These are phyloP conservation scores for Chaetomium sp. DNA, from an alignment of 2,329 filamentous ascomycete genomes.

Conservation along the genomic window DNA sequence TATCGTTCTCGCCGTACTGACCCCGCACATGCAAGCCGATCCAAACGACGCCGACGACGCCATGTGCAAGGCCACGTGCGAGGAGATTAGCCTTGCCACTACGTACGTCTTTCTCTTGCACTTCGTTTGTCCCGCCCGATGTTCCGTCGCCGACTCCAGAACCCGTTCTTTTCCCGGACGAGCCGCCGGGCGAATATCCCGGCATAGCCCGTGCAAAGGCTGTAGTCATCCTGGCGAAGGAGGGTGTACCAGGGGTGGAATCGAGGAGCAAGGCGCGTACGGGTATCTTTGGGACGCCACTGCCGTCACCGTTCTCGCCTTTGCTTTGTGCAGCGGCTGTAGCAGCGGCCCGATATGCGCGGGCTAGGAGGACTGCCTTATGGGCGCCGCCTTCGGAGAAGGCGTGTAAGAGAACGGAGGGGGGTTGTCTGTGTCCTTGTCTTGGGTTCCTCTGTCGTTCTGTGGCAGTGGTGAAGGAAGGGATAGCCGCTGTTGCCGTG, in stretches of 20 bases:
- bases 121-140: no score
- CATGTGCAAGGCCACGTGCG: background rate
- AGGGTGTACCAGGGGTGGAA: conserved; percentile 3
- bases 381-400: conserved; percentile 45
- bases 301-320: background rate
- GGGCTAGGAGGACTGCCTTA: conserved; percentile 33
- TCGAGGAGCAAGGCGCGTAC: conserved; percentile 17
- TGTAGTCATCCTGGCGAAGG: background rate
- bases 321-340: conserved; percentile 3
- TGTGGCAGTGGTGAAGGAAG: background rate
- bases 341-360: conserved; percentile 29
- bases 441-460: background rate
- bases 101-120: no score
- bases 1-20: conserved; percentile 11
- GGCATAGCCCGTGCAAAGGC: background rate
- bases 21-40: conserved; percentile 10
- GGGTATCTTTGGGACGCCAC: background rate
- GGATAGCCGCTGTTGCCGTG: background rate
- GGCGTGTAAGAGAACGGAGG: conserved; percentile 35
- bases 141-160: no score
- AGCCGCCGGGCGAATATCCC: no score
- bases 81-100: no score
- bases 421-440: conserved; percentile 1
- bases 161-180: background rate
- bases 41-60: conserved; percentile 5